These are phyloP conservation scores for Ploettnerulaceae sp. DNA, from an alignment of 2,329 filamentous ascomycete genomes.

Conservation along the genomic window DNA sequence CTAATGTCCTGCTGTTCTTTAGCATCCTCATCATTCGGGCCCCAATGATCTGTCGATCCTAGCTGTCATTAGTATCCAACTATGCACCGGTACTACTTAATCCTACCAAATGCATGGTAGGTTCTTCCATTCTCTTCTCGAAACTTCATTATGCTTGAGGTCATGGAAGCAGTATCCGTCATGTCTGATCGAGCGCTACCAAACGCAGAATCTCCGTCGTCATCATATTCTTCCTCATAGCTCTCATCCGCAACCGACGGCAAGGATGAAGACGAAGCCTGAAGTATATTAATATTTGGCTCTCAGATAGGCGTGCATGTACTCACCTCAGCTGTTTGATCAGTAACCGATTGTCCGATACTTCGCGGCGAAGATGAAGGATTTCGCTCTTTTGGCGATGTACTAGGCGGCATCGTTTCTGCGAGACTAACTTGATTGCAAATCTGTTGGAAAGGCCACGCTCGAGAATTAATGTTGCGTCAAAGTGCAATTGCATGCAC, in stretches of 20 bases:
- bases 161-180: constrained; percentile 23
- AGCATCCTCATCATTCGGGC: constrained; percentile 22
- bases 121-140: constrained; percentile 28
- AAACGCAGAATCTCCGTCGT: constrained; percentile 18
- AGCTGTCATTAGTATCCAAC: background rate
- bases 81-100: background rate
- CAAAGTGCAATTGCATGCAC: no score
- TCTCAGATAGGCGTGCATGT: background rate
- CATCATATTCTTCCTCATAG: constrained; percentile 7
- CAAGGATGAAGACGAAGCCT: background rate
- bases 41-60: constrained; percentile 21
- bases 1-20: constrained; percentile 22
- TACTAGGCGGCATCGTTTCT: background rate
- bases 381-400: background rate
- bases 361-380: background rate
- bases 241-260: constrained; percentile 8
- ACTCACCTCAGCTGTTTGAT: background rate
- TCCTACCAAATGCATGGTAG: constrained; percentile 21
- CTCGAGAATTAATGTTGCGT: no score
- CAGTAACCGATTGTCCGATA: background rate
- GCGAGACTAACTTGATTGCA: background rate
- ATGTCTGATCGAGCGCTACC: constrained; percentile 11
- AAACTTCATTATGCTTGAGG: constrained; percentile 23
- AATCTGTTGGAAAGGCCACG: background rate
- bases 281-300: background rate